Evolutionary conservation across 345 rosid genomes (phyloP), one percentile per base, ranked within the genome.

Genomic region (Trapa incisa): DNA sequence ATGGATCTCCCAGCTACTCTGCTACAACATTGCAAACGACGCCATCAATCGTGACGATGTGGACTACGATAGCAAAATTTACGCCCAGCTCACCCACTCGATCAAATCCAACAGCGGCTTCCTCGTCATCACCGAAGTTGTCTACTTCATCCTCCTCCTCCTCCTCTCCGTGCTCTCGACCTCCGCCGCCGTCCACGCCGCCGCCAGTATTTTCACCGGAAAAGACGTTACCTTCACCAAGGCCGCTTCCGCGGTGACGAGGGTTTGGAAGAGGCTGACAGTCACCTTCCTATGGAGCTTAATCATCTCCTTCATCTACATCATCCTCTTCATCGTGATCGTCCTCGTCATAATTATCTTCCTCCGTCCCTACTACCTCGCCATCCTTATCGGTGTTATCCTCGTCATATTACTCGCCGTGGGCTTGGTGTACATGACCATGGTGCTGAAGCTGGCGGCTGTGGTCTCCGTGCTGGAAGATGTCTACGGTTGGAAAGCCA

Each of bases 391-490:
- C n/a, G 4, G 74, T 0, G 6, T 8, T 1, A 11, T 67, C 33
- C 15, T 75, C 5, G 1, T 65, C 5, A 12, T 69, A 4, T 2
- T 68, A 0, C 79, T 72, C 67, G 6, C 58, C 0, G 41, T 38
- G 37, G 88, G 88, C 5, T 1, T 76, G 0, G 63, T 81, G 5
- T 84, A 86, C 52, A 9, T 84, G 64, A 63, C 72, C 41, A 71
- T 80, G 45, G 41, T 84, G 6, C 84, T 84, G 85, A 78, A 80
- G 17, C 47, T 84, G 65, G 88, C 84, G 0, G 76, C 80, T 48
- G 84, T 81, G 65, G 78, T 86, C 10, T 80, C 91, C 0, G 91
- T 84, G 12, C 33, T 84, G 0, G 91, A 86, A 67, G 87, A 84
- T 29, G 75, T 72, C 0, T 47, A 75, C 11, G 91, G 91, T 0